Evolutionary conservation across 257 asterid species (phyloP).

Genomic region (Solanum clarkiae): DNA sequence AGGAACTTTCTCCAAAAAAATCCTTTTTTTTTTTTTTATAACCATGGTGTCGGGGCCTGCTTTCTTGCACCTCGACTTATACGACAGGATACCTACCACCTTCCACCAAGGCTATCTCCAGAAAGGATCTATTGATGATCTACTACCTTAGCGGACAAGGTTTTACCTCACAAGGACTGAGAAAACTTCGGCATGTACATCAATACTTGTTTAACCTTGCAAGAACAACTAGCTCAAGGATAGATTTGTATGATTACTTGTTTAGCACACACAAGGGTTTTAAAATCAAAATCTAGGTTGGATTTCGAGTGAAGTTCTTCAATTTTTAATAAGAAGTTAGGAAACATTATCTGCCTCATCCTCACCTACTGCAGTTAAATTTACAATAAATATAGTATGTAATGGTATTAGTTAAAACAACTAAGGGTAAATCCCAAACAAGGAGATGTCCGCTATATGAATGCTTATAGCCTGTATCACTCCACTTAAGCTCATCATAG

Average conservation of each 20-base stretch:
- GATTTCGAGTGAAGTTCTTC: neutral
- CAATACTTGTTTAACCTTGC: neutral
- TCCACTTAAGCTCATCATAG: neutral
- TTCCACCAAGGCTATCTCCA: neutral
- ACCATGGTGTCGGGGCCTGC: neutral
- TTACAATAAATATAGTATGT: neutral
- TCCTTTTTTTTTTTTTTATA: neutral
- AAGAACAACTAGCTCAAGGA: neutral
- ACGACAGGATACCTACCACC: neutral
- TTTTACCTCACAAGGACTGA: neutral
- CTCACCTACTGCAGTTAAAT: neutral
- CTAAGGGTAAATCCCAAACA: neutral
- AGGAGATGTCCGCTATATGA: neutral
- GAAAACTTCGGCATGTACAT: neutral
- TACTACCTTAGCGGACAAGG: neutral
- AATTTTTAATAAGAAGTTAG: neutral
- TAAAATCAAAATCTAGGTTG: neutral
- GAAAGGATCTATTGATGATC: neutral
- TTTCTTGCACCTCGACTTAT: neutral
- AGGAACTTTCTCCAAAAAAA: neutral
- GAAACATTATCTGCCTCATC: neutral
- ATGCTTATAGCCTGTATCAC: neutral
- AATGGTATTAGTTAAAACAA: neutral
- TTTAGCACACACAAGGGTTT: neutral
- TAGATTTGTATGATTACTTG: neutral